Conservation (phyloP, 225 moss, liverwort and hornwort species). For the Polytrichum formosum region DNA sequence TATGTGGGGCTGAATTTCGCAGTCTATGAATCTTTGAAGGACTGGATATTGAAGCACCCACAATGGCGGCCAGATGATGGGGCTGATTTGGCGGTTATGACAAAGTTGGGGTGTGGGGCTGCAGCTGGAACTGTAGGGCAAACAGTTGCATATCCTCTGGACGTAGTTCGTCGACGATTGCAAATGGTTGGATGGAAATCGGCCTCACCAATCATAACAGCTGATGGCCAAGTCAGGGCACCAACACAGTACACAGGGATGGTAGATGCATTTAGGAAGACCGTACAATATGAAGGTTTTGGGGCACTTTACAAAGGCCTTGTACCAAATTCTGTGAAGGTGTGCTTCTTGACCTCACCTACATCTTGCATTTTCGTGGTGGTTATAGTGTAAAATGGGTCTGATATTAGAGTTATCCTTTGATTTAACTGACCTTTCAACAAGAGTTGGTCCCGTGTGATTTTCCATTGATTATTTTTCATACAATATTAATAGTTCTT, state of each 20-base stretch:
- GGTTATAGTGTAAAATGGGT: not conserved
- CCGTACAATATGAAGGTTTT: conserved; percentile 85
- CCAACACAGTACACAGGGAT: conserved; percentile 86
- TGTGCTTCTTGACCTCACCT: conserved; percentile 20
- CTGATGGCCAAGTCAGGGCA: conserved; percentile 78
- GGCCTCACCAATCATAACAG: conserved; percentile 73
- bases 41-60: conserved; percentile 85
- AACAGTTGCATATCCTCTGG: conserved; percentile 96
- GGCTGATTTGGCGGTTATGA: conserved; percentile 78
- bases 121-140: conserved; percentile 97
- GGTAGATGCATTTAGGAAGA: conserved; percentile 92
- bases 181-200: conserved; percentile 99
- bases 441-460: no score
- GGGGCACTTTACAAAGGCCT: conserved; percentile 94
- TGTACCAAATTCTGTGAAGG: conserved; percentile 98
- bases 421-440: no score
- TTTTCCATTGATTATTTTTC: no score
- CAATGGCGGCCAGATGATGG: conserved; percentile 63
- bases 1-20: conserved; percentile 96
- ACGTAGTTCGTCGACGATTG: conserved; percentile 89
- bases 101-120: conserved; percentile 93
- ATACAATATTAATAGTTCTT: no score
- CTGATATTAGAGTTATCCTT: no score
- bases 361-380: not conserved
- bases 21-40: conserved; percentile 91